Percentiles rank a stretch among this genome's conserved stretches.
Conservation (phyloP, 768 basidiomycete genomes). For the Galerina sulciceps region DNA sequence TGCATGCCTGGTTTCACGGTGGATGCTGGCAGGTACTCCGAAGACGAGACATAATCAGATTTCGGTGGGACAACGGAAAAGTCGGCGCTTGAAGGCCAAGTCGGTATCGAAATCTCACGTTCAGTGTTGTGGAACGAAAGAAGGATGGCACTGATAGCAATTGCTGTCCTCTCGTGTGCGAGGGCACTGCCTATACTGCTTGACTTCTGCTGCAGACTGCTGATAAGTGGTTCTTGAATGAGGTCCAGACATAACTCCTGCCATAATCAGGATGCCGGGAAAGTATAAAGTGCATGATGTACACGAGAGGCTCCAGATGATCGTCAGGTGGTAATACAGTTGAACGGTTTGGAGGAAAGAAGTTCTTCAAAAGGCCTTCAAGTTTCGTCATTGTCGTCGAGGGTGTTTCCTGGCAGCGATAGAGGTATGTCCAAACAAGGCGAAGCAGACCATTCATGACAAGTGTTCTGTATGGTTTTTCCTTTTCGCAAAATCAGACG, state of each 20-base stretch:
- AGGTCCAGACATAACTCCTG: slow-evolving; percentile 81
- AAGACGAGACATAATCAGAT: slow-evolving; percentile 74
- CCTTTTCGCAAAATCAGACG: slow-evolving; percentile 50
- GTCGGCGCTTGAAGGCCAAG: slow-evolving; percentile 80
- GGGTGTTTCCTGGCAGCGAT: slow-evolving; percentile 84
- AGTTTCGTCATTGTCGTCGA: slow-evolving; percentile 83
- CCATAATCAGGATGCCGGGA: slow-evolving; percentile 87
- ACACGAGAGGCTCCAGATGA: slow-evolving; percentile 75
- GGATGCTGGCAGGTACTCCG: slow-evolving; percentile 60
- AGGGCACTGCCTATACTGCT: slow-evolving; percentile 46
- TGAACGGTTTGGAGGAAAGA: slow-evolving; percentile 76
- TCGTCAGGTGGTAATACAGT: slow-evolving; percentile 72
- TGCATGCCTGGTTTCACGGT: slow-evolving; percentile 70
- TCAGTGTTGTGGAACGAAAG: slow-evolving; percentile 75
- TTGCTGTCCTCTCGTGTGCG: slow-evolving; percentile 73
- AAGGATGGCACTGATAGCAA: slow-evolving; percentile 79
- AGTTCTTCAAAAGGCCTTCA: slow-evolving; percentile 72
- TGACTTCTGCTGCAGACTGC: slow-evolving; percentile 43
- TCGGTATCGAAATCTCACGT: slow-evolving; percentile 67
- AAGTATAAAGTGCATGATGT: slow-evolving; percentile 81
- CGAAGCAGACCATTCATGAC: slow-evolving; percentile 85
- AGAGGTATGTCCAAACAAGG: slow-evolving; percentile 93
- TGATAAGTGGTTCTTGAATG: slow-evolving; percentile 69
- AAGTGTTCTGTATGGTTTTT: slow-evolving; percentile 69
- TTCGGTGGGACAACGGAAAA: slow-evolving; percentile 58